A percentile compares a stretch with the other conserved stretches of the same genome.
These are phyloP conservation scores for Moesziomyces parantarcticus DNA, from an alignment of 1,284 basidiomycete genomes.

Conservation along the genomic window DNA sequence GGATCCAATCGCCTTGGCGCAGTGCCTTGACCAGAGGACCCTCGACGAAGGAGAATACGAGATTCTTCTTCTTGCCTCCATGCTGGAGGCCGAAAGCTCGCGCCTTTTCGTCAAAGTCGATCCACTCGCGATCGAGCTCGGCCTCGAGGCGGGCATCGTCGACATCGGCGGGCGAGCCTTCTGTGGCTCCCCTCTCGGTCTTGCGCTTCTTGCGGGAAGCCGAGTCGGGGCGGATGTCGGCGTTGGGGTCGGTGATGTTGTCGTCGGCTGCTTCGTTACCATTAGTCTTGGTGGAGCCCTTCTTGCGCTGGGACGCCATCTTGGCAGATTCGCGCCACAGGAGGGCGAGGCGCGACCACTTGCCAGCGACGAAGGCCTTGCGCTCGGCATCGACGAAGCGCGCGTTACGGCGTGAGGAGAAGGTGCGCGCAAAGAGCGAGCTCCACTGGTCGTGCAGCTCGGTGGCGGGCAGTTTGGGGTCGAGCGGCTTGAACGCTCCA, in stretches of 20 bases:
- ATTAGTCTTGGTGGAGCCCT: slow-evolving; percentile 69
- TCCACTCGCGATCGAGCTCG: slow-evolving; percentile 55
- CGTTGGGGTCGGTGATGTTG: slow-evolving; percentile 11
- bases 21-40: slow-evolving; percentile 95
- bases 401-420: slow-evolving; percentile 89
- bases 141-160: slow-evolving; percentile 47
- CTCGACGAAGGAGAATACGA: slow-evolving; percentile 87
- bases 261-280: slow-evolving; percentile 3
- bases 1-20: slow-evolving; percentile 89
- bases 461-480: slow-evolving; percentile 77
- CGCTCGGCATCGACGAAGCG: slow-evolving; percentile 85
- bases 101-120: slow-evolving; percentile 77
- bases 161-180: slow-evolving; percentile 37
- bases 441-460: slow-evolving; percentile 81
- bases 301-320: slow-evolving; percentile 69
- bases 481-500: slow-evolving; percentile 94
- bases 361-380: slow-evolving; percentile 82
- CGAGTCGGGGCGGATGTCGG: slow-evolving; percentile 15
- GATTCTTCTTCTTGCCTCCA: slow-evolving; percentile 54
- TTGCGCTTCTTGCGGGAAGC: slow-evolving; percentile 64
- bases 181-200: slow-evolving; percentile 39
- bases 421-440: slow-evolving; percentile 85
- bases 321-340: slow-evolving; percentile 85
- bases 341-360: slow-evolving; percentile 85
- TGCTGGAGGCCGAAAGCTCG: slow-evolving; percentile 77